A percentile compares a stretch with the other conserved stretches of the same genome.
Evolutionary conservation across 2,329 filamentous ascomycete genomes (phyloP).

Genomic region (Colletotrichum kahawae): DNA sequence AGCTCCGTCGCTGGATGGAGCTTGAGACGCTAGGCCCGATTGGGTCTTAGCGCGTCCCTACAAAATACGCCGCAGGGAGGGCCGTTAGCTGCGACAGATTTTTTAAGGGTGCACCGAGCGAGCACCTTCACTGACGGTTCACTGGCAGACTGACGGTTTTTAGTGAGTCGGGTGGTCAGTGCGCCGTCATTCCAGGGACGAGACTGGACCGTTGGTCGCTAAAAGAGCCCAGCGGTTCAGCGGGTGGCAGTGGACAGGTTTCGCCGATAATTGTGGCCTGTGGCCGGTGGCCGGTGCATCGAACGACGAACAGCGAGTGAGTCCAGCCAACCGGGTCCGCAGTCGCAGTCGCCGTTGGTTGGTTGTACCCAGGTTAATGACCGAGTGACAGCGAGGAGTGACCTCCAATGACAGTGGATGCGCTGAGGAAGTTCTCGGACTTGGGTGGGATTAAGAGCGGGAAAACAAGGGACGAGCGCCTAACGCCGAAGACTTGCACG

Average conservation of each 20-base stretch:
- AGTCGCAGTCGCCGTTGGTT: background rate
- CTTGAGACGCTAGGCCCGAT: slow-evolving; percentile 36
- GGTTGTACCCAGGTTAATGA: background rate
- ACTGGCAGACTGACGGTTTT: background rate
- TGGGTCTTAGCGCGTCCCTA: slow-evolving; percentile 26
- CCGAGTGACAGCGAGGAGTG: background rate
- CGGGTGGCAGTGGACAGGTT: background rate
- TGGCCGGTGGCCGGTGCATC: slow-evolving; percentile 4
- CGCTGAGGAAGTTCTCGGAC: slow-evolving; percentile 17
- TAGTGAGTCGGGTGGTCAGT: background rate
- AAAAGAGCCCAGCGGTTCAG: background rate
- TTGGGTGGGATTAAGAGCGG: slow-evolving; percentile 17
- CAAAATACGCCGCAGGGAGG: slow-evolving; percentile 23
- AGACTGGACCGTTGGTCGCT: background rate
- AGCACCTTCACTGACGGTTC: background rate
- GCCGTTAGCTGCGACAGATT: slow-evolving; percentile 4
- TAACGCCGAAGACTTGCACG: background rate
- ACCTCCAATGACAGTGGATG: background rate
- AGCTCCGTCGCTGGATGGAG: slow-evolving; percentile 41
- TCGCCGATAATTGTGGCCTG: slow-evolving; percentile 11
- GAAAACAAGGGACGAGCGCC: slow-evolving; percentile 14
- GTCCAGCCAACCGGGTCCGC: slow-evolving; percentile 1
- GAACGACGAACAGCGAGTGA: background rate
- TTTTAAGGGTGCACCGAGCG: background rate
- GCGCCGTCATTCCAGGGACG: background rate